Conservation (phyloP, 2,329 filamentous ascomycete species). For the Cytospora piceae region DNA sequence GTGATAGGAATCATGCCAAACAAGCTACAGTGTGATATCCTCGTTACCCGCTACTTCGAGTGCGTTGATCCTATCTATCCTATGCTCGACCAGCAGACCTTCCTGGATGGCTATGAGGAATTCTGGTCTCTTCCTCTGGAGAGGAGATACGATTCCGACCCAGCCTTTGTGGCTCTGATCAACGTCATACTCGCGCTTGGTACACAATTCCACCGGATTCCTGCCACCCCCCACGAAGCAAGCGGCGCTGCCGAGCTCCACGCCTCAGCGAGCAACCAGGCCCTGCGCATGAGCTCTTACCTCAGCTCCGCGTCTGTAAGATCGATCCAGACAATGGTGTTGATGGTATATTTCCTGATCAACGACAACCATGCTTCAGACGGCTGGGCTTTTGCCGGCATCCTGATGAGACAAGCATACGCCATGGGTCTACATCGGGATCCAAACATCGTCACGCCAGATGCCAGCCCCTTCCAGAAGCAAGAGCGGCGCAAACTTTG, state of each 20-base stretch:
- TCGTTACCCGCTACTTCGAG: slow-evolving; percentile 67
- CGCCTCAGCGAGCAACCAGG: slow-evolving; percentile 78
- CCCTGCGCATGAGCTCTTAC: slow-evolving; percentile 75
- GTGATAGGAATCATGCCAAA: slow-evolving; percentile 76
- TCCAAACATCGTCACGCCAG: slow-evolving; percentile 71
- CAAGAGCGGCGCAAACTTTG: slow-evolving; percentile 79
- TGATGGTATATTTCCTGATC: slow-evolving; percentile 83
- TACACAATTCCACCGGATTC: slow-evolving; percentile 72
- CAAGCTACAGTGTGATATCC: slow-evolving; percentile 74
- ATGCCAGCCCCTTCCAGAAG: slow-evolving; percentile 71
- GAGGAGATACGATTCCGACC: slow-evolving; percentile 66
- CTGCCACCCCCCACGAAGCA: slow-evolving; percentile 50
- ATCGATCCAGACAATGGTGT: slow-evolving; percentile 78
- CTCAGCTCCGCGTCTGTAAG: slow-evolving; percentile 73
- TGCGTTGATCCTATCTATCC: slow-evolving; percentile 81
- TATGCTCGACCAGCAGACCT: slow-evolving; percentile 75
- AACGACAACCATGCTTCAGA: slow-evolving; percentile 85
- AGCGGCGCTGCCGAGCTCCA: slow-evolving; percentile 79
- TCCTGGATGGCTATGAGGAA: slow-evolving; percentile 77
- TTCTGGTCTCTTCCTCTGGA: slow-evolving; percentile 68
- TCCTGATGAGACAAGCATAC: slow-evolving; percentile 77
- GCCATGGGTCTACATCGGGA: slow-evolving; percentile 82
- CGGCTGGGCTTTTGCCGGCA: slow-evolving; percentile 80
- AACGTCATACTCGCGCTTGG: slow-evolving; percentile 79
- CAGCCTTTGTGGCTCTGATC: slow-evolving; percentile 71